Evolutionary conservation across 805 yeast genomes (phyloP).

Genomic region (Kregervanrija pseudodelftensis): DNA sequence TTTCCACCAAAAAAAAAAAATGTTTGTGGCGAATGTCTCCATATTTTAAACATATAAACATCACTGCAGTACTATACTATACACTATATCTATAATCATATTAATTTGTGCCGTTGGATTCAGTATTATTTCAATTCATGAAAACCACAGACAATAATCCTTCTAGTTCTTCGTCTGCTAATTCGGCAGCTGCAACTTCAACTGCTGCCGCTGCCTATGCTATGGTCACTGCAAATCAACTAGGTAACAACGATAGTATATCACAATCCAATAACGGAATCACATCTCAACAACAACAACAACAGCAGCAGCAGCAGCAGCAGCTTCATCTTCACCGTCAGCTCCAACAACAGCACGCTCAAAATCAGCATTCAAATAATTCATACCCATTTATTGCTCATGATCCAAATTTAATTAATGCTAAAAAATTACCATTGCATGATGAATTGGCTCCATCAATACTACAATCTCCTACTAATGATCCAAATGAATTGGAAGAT

Average conservation of each 20-base stretch:
- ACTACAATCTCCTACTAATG: conserved; percentile 18
- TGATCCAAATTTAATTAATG: conserved; percentile 1
- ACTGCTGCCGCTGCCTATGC: conserved; percentile 8
- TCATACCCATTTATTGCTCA: no score
- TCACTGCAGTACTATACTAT: no score
- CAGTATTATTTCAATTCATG: no score
- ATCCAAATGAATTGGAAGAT: no score
- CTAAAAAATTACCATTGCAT: conserved; percentile 4
- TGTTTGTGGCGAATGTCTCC: no score
- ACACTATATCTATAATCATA: no score
- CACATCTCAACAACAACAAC: not conserved
- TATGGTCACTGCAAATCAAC: not conserved
- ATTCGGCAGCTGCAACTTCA: not conserved
- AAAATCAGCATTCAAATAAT: not conserved
- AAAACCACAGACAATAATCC: no score
- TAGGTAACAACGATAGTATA: not conserved
- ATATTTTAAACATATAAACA: no score
- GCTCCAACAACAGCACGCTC: conserved; percentile 1
- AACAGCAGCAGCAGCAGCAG: not conserved
- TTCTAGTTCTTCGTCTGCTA: no score
- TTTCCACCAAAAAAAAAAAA: no score
- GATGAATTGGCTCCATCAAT: conserved; percentile 3
- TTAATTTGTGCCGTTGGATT: no score
- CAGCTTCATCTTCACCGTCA: not conserved
- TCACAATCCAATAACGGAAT: not conserved